Base-by-base conservation (phyloP, 1,139 yeast species). In the Taphrina wiesneri region DNA sequence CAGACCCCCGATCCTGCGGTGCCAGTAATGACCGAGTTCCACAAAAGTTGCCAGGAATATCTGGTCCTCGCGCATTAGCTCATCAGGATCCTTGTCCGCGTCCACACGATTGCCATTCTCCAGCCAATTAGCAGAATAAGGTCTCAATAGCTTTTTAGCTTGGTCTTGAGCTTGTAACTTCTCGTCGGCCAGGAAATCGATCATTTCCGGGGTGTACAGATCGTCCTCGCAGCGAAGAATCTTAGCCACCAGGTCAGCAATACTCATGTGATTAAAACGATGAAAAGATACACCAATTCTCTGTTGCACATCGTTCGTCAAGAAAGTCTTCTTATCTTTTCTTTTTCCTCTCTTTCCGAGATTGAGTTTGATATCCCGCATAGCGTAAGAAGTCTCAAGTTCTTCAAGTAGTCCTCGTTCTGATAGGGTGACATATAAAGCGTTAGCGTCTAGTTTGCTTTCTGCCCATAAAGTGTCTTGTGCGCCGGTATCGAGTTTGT, bases 261-360 rank as follows among this genome's bases (percentile, higher is more conserved):
- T 96, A 1, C 85, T 74, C 64, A 83, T 73, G 69, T 79, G 80
- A 2, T 90, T 83, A 77, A 86, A 90, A 82, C 87, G 83, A 74
- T 93, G 98, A 67, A 93, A 78, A 72, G 92, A 91, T 73, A 93
- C 93, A 51, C 96, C 98, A 78, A 93, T 90, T 72, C 90, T 96
- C 74, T 87, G 93, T 0, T 96, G 89, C 69, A 91, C 77, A 72
- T 92, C 97, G 67, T 78, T 1, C 96, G 83, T 68, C 93, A 80
- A 69, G 87, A 85, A 0, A 89, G 87, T 75, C 71, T 86, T 84
- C 63, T 82, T 79, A 25, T 75, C 76, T 46, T 75, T 76, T 3
- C 41, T 60, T 15, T 75, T 75, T 41, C 76, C 74, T 54, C 78
- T 75, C 25, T 71, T 71, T 68, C 74, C 77, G 72, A 70, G 52